Base-by-base conservation (phyloP, 352 stramenopile species). In the Globisporangium perplexum region DNA sequence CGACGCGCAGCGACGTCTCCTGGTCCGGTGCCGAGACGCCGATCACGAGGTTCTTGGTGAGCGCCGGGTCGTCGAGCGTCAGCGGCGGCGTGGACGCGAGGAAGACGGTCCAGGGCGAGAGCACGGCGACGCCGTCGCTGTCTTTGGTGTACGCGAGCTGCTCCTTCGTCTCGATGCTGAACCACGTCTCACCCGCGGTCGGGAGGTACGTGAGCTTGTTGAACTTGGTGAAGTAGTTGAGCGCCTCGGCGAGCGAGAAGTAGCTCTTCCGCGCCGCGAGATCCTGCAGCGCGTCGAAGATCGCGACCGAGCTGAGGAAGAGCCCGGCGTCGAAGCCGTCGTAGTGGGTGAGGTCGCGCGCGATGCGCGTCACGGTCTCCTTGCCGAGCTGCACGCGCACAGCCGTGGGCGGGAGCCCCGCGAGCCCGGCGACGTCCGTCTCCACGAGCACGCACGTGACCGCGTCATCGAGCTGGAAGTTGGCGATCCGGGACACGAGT, bases 201-300 rank as follows among this genome's bases (percentile, higher is more conserved):
- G 86, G 65, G 10, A 83, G 44, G 59, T 90, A 92, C 59, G 88
- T 90, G 7, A 92, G 50, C 20, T 79, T 79, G 54, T 89, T 90
- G 24, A 69, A 88, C 47, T 79, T 47, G 42, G 42, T 47, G 78
- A 54, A 79, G 78, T 55, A 92, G 49, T 90, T 92, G 20, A 92
- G 55, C n/a, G 82, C 82, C 45, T 92, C 82, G 3, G 82, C 82
- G 4, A 92, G 62, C n/a, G 82, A 92, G 59, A 90, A 92, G 63
- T 89, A 86, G 42, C 77, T 77, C 46, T 90, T 90, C 50, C 90
- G 74, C 47, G 89, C 89, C n/a, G 82, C 82, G 22, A 92, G 57
- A 71, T 88, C 80, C 62, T 92, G 77, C n/a, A 92, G 52, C 51
- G 82, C 82, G n/a, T 79, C 78, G 57, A 92, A 92, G 24, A 92